Base-by-base conservation (phyloP, 225 moss, liverwort and hornwort genomes). In the Pleurozium schreberi region DNA sequence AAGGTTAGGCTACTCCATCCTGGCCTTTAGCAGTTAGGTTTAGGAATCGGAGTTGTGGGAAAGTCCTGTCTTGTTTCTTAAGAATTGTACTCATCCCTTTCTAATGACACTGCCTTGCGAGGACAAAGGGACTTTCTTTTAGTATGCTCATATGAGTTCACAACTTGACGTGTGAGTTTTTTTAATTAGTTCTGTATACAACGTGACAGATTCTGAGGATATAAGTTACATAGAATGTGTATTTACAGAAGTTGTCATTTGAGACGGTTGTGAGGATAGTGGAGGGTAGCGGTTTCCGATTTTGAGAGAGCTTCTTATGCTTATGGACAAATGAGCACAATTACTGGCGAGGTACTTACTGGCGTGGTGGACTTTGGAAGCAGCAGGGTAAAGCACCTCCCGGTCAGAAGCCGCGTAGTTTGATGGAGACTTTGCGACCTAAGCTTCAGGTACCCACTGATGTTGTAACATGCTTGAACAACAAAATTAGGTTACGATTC, bases 351-450 rank as follows among this genome's bases (percentile, higher is more conserved):
- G 65, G 16, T 89, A 49, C 88, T 91, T 88, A 92, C 80, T 94
- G 80, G 81, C 86, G 55, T 63, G 45, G 50, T 86, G 86, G 75
- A 76, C 87, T 91, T 93, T 93, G 88, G 93, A 91, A 93, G 90
- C 87, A 92, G 91, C 94, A 94, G 94, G 93, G 94, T 80, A 93
- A 93, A 93, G 93, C 93, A 90, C 93, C 93, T 90, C 94, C 93
- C 38, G 93, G 94, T 87, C 94, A 94, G 88, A 94, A 94, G 89
- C 86, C 94, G 61, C 94, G 94, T 71, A 93, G 93, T 75, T 85
- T 94, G 88, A 94, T 94, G 89, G 94, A 93, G 82, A 93, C 94
- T 53, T 89, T 93, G 65, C 93, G 94, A 61, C 94, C 94, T 62
- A 94, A 94, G 85, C 93, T 94, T 89, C 94, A 94, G 92, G 94